Base-by-base conservation (phyloP, 805 yeast species). In the Sugiyamaella valdiviana region DNA sequence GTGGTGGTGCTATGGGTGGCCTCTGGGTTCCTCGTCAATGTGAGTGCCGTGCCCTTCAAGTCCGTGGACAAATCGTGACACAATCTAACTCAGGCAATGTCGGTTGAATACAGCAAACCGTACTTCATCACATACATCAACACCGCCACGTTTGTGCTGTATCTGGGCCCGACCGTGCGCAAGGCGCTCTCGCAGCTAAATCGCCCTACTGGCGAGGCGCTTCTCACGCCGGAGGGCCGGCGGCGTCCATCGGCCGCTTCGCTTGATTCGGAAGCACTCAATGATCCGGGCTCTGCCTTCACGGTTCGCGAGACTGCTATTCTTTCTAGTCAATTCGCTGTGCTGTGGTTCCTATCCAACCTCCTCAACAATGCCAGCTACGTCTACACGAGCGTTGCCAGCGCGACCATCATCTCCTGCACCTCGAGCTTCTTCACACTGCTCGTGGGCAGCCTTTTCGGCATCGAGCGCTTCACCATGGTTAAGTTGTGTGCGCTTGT, bases 371-470 rank as follows among this genome's bases (percentile, higher is more conserved):
- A 93, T 66, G 87, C 95, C 0, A 82, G 95, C 17, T 71, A 93
- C 45, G 76, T 84, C 20, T 93, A 83, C 65, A 93, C 99, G 0
- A 82, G 90, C 10, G 99, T 93, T 17, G 95, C 95, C 1, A 83
- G 93, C 12, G 97, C 95, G 60, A 93, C 98, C 2, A 91, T 93
- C 20, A 68, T 93, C 36, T 85, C 96, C 15, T 85, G 96, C 35
- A 90, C 98, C 0, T 83, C 95, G 4, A 85, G 96, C 6, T 89
- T 93, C 63, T 93, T 93, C 77, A 93, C 99, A 0, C 73, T 93
- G 36, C 57, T 90, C 1, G 75, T 91, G 6, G 98, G 98, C 1
- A 78, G 82, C 46, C 54, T 85, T 21, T 81, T 80, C 50, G 71
- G 81, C 24, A 78, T 89, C 1, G 98, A 91, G 64, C 67, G 65